Conservation (phyloP, 2,329 filamentous ascomycete genomes). For the Sporothrix protearum region DNA sequence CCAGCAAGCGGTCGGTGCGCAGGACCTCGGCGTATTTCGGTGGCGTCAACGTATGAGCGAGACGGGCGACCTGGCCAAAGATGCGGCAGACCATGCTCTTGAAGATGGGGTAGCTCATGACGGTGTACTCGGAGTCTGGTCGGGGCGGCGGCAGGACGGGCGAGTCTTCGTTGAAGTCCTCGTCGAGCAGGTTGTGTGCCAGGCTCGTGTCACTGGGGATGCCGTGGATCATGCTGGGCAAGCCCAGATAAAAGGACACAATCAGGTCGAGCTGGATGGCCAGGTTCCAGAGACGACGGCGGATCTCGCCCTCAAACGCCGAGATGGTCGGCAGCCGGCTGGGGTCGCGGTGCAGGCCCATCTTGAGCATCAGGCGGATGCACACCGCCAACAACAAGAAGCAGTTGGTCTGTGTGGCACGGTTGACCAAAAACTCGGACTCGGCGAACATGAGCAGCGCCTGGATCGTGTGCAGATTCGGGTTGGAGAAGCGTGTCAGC, state of each 20-base stretch:
- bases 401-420: constrained; percentile 50
- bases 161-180: constrained; percentile 59
- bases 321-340: constrained; percentile 49
- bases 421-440: constrained; percentile 51
- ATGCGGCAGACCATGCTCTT: constrained; percentile 48
- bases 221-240: constrained; percentile 62
- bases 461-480: constrained; percentile 47
- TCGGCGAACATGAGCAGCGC: constrained; percentile 53
- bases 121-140: constrained; percentile 57
- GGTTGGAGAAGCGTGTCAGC: constrained; percentile 49
- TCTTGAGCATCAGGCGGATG: constrained; percentile 55
- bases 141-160: constrained; percentile 54
- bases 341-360: constrained; percentile 57
- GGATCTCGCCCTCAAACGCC: constrained; percentile 53
- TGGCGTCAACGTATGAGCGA: constrained; percentile 48
- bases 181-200: constrained; percentile 61
- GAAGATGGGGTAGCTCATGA: constrained; percentile 52
- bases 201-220: constrained; percentile 61
- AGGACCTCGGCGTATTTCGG: constrained; percentile 50
- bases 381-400: constrained; percentile 51
- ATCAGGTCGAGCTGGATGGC: constrained; percentile 59
- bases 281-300: constrained; percentile 52
- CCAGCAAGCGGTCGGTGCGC: constrained; percentile 45
- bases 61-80: constrained; percentile 49
- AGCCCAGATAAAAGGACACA: constrained; percentile 63